Evolutionary conservation across 495 filamentous ascomycete genomes (phyloP), one percentile per base, ranked within the genome.

Genomic region (Aspergillus saccharolyticus): DNA sequence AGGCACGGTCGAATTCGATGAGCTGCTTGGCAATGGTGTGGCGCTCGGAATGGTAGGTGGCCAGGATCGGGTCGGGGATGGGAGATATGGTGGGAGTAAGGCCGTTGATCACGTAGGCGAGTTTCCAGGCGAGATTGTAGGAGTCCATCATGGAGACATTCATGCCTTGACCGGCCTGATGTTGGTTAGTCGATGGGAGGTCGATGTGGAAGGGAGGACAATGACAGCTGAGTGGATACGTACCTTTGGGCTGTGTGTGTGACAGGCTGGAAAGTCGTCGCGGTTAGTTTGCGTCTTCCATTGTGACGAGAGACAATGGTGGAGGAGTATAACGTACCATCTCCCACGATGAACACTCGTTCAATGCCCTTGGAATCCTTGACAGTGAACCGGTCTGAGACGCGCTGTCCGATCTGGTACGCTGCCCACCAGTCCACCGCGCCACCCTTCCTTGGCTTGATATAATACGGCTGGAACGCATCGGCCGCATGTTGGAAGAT

Each of bases 131-230:
- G 4, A 96, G 76, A 63, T 95, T 94, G 61, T 84, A 84, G 3
- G 86, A 83, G 65, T 96, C 90, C 58, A 91, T 83, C 78, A 95
- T 90, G 1, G 87, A 88, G 4, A 90, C 86, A 64, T 96, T 96
- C 89, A 94, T 91, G 42, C 90, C 90, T 75, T 93, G 90, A 7
- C 89, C 90, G 21, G 89, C 89, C 75, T 93, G n/a, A 19, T 42
- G n/a, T 30, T 45, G 42, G 10, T 30, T 4, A 16, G 10, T 28
- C 25, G 25, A 28, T 9, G 16, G 9, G 0, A 17, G 6, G 21
- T 17, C 9, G 21, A 8, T 17, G 24, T 15, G 24, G 45, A 7
- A 47, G 19, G 4, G 7, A 1, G n/a, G 4, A 7, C 0, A n/a
- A n/a, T n/a, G n/a, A n/a, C n/a, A n/a, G n/a, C n/a, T n/a, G n/a